Conservation (phyloP, 1,284 basidiomycete genomes). For the Leccinum insigne region DNA sequence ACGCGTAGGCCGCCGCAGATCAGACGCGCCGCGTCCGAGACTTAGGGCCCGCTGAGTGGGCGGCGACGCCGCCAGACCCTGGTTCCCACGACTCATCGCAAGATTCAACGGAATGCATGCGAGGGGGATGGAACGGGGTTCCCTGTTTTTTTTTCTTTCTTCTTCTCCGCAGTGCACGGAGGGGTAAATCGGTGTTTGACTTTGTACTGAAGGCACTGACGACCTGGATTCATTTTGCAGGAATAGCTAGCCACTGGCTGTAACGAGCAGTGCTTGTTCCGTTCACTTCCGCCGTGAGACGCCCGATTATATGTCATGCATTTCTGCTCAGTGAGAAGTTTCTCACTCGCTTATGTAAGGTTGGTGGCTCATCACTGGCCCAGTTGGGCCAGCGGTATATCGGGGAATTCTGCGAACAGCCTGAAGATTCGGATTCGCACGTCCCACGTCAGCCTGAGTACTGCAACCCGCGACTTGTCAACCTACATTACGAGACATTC, state of each 20-base stretch:
- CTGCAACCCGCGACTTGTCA: background rate
- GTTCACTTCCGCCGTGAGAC: constrained; percentile 23
- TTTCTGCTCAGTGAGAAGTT: constrained; percentile 4
- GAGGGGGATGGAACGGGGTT: constrained; percentile 1
- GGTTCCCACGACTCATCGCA: background rate
- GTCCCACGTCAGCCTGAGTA: constrained; percentile 4
- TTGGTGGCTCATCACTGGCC: too few relatives aligned
- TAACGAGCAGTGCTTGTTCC: constrained; percentile 22
- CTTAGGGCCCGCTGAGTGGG: background rate
- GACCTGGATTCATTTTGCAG: constrained; percentile 26
- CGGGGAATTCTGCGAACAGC: background rate
- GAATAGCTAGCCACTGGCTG: constrained; percentile 22
- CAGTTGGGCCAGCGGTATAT: background rate
- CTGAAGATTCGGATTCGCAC: background rate
- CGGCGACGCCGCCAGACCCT: background rate
- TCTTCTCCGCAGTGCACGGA: constrained; percentile 19
- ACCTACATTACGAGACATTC: constrained; percentile 1
- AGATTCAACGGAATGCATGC: background rate
- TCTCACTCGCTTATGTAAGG: background rate
- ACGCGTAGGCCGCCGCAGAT: background rate
- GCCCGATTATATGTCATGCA: constrained; percentile 1
- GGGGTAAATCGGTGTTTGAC: constrained; percentile 13
- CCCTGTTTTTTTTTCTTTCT: background rate
- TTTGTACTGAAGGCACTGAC: constrained; percentile 24
- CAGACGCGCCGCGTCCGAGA: background rate